phyloP scores from a whole-genome alignment of 2,329 filamentous ascomycete species.

The Talaromyces sp. region DNA sequence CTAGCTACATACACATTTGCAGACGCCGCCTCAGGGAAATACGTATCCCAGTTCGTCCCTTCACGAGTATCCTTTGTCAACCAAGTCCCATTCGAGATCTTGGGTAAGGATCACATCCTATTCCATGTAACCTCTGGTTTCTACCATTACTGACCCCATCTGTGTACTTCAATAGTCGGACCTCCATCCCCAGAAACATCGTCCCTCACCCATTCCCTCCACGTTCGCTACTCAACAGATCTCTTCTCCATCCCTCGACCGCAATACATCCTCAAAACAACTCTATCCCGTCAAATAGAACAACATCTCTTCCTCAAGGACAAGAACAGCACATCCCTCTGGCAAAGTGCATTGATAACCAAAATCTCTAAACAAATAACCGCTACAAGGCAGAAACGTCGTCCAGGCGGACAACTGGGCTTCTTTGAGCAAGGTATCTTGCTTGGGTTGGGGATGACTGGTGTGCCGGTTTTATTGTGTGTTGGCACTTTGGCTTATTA shows the following conservation, averaged over 20 bases:
- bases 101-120: constrained; percentile 30
- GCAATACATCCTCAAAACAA: constrained; percentile 33
- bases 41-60: constrained; percentile 53
- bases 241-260: constrained; percentile 46
- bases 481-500: constrained; percentile 12
- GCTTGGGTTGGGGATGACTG: constrained; percentile 18
- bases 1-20: constrained; percentile 53
- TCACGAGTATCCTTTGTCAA: constrained; percentile 52
- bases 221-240: constrained; percentile 37
- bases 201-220: constrained; percentile 31
- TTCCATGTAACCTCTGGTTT: background rate
- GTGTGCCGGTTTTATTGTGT: background rate
- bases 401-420: constrained; percentile 32
- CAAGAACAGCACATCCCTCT: background rate
- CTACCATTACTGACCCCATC: background rate
- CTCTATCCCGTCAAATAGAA: constrained; percentile 10
- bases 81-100: constrained; percentile 52
- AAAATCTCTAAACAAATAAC: background rate
- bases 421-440: constrained; percentile 49
- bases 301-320: background rate
- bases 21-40: constrained; percentile 49
- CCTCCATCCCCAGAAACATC: constrained; percentile 22
- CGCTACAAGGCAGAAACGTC: constrained; percentile 20
- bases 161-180: background rate
- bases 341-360: background rate